Conservation (phyloP, 495 filamentous ascomycete species). For the Aspergillus leporis region DNA sequence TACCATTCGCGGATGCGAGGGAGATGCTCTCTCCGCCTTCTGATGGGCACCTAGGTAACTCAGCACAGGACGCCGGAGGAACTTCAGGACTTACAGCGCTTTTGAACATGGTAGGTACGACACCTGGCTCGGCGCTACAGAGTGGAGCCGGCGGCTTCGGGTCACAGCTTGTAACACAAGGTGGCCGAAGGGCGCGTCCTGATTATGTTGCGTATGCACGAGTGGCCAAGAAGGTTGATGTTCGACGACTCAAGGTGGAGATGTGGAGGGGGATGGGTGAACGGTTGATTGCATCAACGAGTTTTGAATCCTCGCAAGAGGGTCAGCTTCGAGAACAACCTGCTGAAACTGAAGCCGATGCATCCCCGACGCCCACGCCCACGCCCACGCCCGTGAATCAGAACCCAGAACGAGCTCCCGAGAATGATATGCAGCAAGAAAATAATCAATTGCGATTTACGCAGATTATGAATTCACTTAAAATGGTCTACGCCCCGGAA, state of each 20-base stretch:
- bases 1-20: conserved; percentile 85
- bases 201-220: conserved; percentile 97
- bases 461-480: conserved; percentile 81
- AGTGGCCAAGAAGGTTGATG: conserved; percentile 98
- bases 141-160: conserved; percentile 68
- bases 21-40: conserved; percentile 83
- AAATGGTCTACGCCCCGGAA: conserved; percentile 79
- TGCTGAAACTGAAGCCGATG: conserved; percentile 31
- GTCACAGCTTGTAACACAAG: conserved; percentile 88
- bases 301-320: conserved; percentile 34
- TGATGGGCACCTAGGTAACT: conserved; percentile 37
- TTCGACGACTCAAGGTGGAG: conserved; percentile 89
- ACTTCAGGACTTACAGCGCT: conserved; percentile 41
- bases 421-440: conserved; percentile 24
- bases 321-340: conserved; percentile 27
- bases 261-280: conserved; percentile 87
- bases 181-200: conserved; percentile 72
- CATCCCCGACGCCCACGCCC: conserved; percentile 38
- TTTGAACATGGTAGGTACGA: conserved; percentile 47
- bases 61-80: conserved; percentile 38
- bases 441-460: conserved; percentile 76
- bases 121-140: conserved; percentile 32
- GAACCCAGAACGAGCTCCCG: conserved; percentile 19
- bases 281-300: conserved; percentile 38
- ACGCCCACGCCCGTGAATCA: conserved; percentile 35